Percentiles rank a stretch among this genome's conserved stretches.
Evolutionary conservation across 306 rosid genomes (phyloP).

Genomic region (Hylodesmum podocarpum): DNA sequence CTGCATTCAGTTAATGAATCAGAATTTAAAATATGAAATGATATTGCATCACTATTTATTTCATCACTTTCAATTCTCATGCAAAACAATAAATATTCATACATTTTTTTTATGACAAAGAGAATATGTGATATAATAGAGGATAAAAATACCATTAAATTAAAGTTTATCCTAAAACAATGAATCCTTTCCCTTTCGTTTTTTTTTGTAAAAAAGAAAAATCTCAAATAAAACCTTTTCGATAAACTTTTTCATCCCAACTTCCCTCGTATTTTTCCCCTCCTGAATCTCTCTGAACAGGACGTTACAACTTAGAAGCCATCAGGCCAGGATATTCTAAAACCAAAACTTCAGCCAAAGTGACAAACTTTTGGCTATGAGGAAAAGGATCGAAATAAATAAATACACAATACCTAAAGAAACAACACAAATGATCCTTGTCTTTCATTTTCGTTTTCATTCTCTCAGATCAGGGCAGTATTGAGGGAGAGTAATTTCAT

Average conservation of each 20-base stretch:
- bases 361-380: constrained; percentile 28
- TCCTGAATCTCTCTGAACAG: background rate
- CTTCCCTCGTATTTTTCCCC: no score
- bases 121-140: background rate
- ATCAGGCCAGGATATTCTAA: constrained; percentile 5
- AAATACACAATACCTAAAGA: background rate
- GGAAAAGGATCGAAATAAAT: background rate
- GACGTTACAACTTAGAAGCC: background rate
- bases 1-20: background rate
- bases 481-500: background rate
- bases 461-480: no score
- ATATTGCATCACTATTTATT: background rate
- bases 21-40: no score
- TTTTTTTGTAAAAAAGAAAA: background rate
- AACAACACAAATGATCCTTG: background rate
- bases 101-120: background rate
- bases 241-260: background rate
- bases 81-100: background rate
- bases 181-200: background rate
- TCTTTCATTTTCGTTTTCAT: constrained; percentile 27
- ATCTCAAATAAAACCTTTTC: background rate
- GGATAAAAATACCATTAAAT: background rate
- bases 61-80: background rate
- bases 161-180: no score
- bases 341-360: constrained; percentile 10